These are phyloP conservation scores for Camelina laxa DNA, from an alignment of 345 rosid species.

Conservation along the genomic window DNA sequence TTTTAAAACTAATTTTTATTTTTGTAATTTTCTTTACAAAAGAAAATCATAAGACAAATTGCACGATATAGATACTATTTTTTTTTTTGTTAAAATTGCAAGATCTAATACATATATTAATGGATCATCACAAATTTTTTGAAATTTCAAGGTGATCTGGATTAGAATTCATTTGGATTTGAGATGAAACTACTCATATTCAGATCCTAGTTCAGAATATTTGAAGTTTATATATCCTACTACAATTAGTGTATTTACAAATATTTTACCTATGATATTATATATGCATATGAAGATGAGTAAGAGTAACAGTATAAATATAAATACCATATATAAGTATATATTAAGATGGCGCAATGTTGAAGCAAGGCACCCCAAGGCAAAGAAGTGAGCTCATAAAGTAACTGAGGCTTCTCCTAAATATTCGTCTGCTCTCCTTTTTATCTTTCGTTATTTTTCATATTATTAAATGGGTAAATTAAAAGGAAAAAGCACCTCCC, in stretches of 20 bases:
- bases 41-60: too few relatives aligned
- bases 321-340: not conserved
- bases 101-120: not conserved
- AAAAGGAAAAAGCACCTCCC: constrained; percentile 17
- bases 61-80: too few relatives aligned
- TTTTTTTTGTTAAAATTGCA: too few relatives aligned
- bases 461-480: constrained; percentile 8
- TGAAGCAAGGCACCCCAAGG: constrained; percentile 51
- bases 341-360: constrained; percentile 47
- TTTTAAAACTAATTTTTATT: not conserved
- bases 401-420: constrained; percentile 46
- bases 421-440: constrained; percentile 34
- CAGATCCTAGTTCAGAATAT: not conserved
- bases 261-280: not conserved
- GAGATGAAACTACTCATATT: not conserved
- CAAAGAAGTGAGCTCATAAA: constrained; percentile 56
- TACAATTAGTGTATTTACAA: not conserved
- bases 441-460: not conserved
- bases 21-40: not conserved
- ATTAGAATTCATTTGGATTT: not conserved
- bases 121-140: not conserved
- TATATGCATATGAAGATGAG: not conserved
- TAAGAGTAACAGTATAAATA: not conserved
- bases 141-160: not conserved
- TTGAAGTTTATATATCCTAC: not conserved